Conservation (phyloP, 441 rosid species). For the Erodium moschatum region DNA sequence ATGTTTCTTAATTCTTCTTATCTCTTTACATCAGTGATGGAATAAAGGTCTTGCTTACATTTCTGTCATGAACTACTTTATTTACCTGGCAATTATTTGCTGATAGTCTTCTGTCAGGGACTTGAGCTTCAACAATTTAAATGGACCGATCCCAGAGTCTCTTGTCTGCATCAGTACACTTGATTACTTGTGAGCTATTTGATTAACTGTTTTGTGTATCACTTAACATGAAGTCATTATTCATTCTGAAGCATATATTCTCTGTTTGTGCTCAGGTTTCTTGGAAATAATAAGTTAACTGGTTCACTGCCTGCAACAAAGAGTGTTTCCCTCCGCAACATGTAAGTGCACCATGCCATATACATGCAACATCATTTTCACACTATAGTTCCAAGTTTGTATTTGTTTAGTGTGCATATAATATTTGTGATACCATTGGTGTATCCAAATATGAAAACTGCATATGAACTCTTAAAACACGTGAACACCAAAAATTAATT, state of each 20-base stretch:
- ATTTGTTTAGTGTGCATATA: neutral
- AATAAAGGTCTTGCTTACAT: neutral
- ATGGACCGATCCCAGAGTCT: conserved; percentile 40
- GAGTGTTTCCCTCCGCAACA: conserved; percentile 34
- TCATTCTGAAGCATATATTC: conserved; percentile 3
- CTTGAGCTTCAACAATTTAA: conserved; percentile 55
- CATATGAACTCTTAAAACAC: neutral
- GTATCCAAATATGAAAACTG: neutral
- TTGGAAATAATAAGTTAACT: conserved; percentile 44
- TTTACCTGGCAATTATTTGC: neutral
- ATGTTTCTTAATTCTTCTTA: neutral
- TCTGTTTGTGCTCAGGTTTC: conserved; percentile 39
- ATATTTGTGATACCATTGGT: neutral
- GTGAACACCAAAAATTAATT: neutral
- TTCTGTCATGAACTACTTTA: neutral
- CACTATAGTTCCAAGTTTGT: neutral
- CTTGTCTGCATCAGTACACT: conserved; percentile 40
- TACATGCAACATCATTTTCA: neutral
- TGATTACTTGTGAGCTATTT: conserved; percentile 31
- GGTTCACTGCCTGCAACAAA: conserved; percentile 50
- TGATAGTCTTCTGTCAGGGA: conserved; percentile 36
- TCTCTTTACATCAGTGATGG: neutral
- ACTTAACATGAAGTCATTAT: neutral
- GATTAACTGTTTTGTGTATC: neutral
- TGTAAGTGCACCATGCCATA: conserved; percentile 36